Conservation (phyloP, 1,284 basidiomycete genomes). For the Takashimella tepidaria region DNA sequence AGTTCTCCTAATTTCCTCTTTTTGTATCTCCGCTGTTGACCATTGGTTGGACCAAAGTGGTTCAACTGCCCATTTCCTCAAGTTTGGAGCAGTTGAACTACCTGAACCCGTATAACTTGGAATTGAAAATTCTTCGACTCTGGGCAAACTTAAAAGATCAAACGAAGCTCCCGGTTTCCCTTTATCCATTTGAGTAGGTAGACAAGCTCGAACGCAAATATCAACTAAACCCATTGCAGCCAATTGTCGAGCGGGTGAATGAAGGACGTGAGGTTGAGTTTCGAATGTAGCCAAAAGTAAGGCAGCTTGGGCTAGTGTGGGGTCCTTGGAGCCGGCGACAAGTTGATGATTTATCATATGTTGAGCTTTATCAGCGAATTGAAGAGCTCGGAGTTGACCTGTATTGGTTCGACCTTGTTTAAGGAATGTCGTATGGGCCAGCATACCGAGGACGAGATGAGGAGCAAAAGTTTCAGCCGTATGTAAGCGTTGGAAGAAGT, state of each 20-base stretch:
- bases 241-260: slow-evolving; percentile 17
- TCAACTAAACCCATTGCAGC: slow-evolving; percentile 22
- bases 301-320: slow-evolving; percentile 23
- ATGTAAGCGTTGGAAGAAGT: slow-evolving; percentile 16
- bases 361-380: slow-evolving; percentile 24
- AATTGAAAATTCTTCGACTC: not conserved
- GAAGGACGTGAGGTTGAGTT: slow-evolving; percentile 26
- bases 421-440: slow-evolving; percentile 25
- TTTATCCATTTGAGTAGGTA: slow-evolving; percentile 11
- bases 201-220: slow-evolving; percentile 17
- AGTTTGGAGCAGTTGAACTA: not conserved
- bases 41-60: slow-evolving; percentile 17
- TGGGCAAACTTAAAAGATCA: slow-evolving; percentile 2
- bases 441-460: slow-evolving; percentile 24
- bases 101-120: not conserved
- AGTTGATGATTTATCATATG: slow-evolving; percentile 25
- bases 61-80: slow-evolving; percentile 12
- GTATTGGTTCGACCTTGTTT: slow-evolving; percentile 14
- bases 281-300: slow-evolving; percentile 30
- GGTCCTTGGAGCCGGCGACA: slow-evolving; percentile 17
- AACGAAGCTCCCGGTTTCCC: slow-evolving; percentile 8
- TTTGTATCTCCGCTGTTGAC: slow-evolving; percentile 14
- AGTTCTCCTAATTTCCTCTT: slow-evolving; percentile 29
- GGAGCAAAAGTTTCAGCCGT: slow-evolving; percentile 17
- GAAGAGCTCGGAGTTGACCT: slow-evolving; percentile 20